phyloP scores from a whole-genome alignment of 305 asterid species.

The Plantago coronopus region DNA sequence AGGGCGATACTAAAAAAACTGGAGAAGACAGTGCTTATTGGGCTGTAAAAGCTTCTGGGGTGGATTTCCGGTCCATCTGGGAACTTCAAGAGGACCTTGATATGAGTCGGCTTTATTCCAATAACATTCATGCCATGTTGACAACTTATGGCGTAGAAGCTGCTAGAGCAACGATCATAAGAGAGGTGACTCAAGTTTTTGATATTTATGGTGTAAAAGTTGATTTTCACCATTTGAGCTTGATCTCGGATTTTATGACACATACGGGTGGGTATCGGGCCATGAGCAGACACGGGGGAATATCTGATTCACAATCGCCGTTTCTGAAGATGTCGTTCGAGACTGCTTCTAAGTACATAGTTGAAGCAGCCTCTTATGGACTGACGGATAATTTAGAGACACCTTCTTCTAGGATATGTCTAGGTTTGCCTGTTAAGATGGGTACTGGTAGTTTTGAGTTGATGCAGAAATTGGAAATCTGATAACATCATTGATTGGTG shows the following conservation, averaged over 20 bases:
- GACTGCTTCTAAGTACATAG: conserved; percentile 84
- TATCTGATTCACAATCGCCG: conserved; percentile 71
- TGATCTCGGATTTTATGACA: conserved; percentile 86
- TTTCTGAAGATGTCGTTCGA: conserved; percentile 88
- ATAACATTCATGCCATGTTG: conserved; percentile 62
- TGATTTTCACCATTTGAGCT: conserved; percentile 78
- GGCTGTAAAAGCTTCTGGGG: conserved; percentile 87
- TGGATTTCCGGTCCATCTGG: conserved; percentile 70
- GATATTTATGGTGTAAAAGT: conserved; percentile 85
- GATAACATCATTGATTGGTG: neutral
- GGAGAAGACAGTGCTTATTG: conserved; percentile 49
- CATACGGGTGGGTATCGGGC: conserved; percentile 80
- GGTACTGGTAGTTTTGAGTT: conserved; percentile 85
- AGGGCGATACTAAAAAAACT: conserved; percentile 18
- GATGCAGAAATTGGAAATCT: conserved; percentile 68
- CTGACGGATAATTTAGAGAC: conserved; percentile 67
- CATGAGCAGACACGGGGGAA: conserved; percentile 84
- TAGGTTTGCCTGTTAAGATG: conserved; percentile 90
- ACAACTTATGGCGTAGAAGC: conserved; percentile 88
- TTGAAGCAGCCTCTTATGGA: conserved; percentile 71
- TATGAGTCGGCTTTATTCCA: conserved; percentile 62
- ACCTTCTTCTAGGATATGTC: conserved; percentile 72
- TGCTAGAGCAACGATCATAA: conserved; percentile 69
- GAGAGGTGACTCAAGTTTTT: conserved; percentile 81
- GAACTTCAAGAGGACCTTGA: conserved; percentile 74